Conservation (phyloP, 2,329 filamentous ascomycete species). For the Cercospora citrullina region DNA sequence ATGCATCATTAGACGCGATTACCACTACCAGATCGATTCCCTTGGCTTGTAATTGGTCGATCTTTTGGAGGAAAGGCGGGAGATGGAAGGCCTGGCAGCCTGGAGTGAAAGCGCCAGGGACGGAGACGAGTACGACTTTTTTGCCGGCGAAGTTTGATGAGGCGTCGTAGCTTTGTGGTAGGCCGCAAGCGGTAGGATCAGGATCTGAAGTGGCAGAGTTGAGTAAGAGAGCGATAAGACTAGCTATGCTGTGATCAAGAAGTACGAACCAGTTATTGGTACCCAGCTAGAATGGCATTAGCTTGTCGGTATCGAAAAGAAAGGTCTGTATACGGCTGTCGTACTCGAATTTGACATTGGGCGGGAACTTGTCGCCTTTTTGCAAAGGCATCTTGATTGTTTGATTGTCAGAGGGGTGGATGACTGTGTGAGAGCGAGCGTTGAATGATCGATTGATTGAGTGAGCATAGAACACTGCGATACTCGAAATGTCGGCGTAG, state of each 20-base stretch:
- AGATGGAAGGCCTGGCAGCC: constrained; percentile 81
- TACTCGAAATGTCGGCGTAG: background rate
- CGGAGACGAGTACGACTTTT: constrained; percentile 69
- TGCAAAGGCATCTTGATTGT: constrained; percentile 57
- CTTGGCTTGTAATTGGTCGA: constrained; percentile 70
- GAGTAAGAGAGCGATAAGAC: constrained; percentile 41
- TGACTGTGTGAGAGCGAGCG: background rate
- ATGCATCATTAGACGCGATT: constrained; percentile 81
- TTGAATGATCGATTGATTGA: background rate
- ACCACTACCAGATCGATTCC: constrained; percentile 80
- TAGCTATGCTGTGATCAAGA: background rate
- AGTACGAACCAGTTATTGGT: constrained; percentile 61
- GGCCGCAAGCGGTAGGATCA: constrained; percentile 72
- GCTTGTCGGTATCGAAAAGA: constrained; percentile 33
- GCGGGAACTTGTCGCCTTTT: constrained; percentile 79
- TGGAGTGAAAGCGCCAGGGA: constrained; percentile 74
- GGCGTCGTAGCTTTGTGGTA: constrained; percentile 75
- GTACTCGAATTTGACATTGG: constrained; percentile 73
- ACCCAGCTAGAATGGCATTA: constrained; percentile 61
- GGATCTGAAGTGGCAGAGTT: constrained; percentile 34
- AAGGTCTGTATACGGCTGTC: constrained; percentile 7
- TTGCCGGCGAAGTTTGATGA: constrained; percentile 72
- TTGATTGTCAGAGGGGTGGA: background rate
- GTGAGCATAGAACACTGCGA: background rate
- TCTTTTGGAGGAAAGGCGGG: constrained; percentile 74